phyloP scores from a whole-genome alignment of 441 rosid species.

The Viola pubescens region DNA sequence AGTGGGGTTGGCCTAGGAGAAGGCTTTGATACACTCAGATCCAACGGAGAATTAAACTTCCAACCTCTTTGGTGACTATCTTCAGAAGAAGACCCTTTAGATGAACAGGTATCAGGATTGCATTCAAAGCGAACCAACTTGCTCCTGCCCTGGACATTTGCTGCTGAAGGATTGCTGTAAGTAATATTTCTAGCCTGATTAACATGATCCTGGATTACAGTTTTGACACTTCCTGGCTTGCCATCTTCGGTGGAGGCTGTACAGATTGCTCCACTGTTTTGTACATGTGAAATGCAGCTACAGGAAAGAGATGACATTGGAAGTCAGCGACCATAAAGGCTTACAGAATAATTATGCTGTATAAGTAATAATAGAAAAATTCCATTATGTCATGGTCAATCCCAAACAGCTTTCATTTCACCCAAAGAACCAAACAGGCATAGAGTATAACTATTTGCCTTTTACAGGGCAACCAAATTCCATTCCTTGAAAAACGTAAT shows the following conservation, averaged over 20 bases:
- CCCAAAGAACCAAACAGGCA: not conserved
- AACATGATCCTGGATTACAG: slow-evolving; percentile 22
- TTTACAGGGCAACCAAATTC: not conserved
- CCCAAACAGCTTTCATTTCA: not conserved
- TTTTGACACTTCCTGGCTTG: slow-evolving; percentile 25
- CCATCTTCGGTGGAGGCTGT: slow-evolving; percentile 32
- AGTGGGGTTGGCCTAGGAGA: slow-evolving; percentile 76
- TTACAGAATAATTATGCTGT: too few species aligned
- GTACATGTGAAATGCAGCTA: slow-evolving; percentile 46
- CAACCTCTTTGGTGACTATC: slow-evolving; percentile 22
- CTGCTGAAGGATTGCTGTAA: slow-evolving; percentile 25
- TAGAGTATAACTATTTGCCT: not conserved
- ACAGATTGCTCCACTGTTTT: slow-evolving; percentile 25
- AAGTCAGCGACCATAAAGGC: slow-evolving; percentile 1
- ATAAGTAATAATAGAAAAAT: not conserved
- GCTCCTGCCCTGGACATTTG: slow-evolving; percentile 32
- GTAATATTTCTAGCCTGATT: slow-evolving; percentile 13
- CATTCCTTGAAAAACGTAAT: not conserved
- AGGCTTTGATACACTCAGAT: slow-evolving; percentile 25
- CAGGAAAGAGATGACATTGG: slow-evolving; percentile 15
- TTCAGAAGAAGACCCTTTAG: slow-evolving; percentile 37
- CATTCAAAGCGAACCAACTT: slow-evolving; percentile 76
- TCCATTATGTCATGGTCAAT: not conserved
- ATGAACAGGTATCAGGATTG: slow-evolving; percentile 36
- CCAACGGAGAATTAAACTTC: slow-evolving; percentile 30